These are phyloP conservation scores for Colletotrichum karsti DNA, from an alignment of 2,329 filamentous ascomycete genomes.

Conservation along the genomic window DNA sequence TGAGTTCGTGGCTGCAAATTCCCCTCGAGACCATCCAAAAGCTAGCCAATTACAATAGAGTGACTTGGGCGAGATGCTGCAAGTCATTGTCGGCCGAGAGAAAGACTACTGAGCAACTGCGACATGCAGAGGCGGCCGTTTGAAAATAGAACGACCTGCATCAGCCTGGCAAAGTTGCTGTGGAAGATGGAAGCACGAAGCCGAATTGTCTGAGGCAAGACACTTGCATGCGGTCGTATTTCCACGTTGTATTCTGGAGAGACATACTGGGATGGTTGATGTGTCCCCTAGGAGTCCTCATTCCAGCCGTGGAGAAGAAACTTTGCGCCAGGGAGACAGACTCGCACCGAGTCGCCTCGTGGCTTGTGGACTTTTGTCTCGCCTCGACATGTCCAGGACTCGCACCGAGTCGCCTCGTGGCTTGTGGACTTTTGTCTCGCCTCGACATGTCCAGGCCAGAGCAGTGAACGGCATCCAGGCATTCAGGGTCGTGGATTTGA, in stretches of 20 bases:
- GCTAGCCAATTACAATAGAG: background rate
- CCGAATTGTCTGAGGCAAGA: background rate
- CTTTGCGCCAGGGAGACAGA: slow-evolving; percentile 8
- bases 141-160: background rate
- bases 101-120: background rate
- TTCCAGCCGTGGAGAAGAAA: background rate
- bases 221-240: background rate
- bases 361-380: background rate
- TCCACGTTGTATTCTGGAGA: background rate
- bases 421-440: background rate
- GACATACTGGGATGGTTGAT: background rate
- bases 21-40: background rate
- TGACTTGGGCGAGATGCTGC: background rate
- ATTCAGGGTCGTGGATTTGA: background rate
- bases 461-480: background rate
- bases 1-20: background rate
- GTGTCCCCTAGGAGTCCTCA: background rate
- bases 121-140: slow-evolving; percentile 3
- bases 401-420: background rate
- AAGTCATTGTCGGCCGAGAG: background rate
- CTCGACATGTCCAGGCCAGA: background rate
- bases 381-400: background rate
- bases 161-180: background rate
- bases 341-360: background rate
- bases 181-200: background rate